A percentile compares a stretch with the other conserved stretches of the same genome.
These are phyloP conservation scores for Teunomyces stri DNA, from an alignment of 805 yeast genomes.

Conservation along the genomic window DNA sequence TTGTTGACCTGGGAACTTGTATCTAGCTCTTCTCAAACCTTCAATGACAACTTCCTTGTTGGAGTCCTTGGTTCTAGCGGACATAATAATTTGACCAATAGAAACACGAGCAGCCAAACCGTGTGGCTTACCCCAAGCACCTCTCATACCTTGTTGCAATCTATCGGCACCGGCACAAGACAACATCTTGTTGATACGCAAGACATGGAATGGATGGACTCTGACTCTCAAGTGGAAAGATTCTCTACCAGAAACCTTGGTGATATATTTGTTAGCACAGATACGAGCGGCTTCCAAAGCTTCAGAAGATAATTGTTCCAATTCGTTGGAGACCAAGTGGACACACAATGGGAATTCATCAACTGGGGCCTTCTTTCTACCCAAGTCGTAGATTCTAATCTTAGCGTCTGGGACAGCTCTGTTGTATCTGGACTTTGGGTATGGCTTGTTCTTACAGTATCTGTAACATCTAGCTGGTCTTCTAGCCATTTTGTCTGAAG, in stretches of 20 bases:
- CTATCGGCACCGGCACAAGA: constrained; percentile 99
- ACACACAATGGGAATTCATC: constrained; percentile 99
- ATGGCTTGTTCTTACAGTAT: constrained; percentile 99
- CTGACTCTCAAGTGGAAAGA: constrained; percentile 99
- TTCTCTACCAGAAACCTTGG: constrained; percentile 97
- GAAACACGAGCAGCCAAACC: constrained; percentile 99
- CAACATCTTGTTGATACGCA: constrained; percentile 99
- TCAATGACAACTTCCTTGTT: constrained; percentile 97
- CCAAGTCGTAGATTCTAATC: constrained; percentile 98
- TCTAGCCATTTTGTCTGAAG: constrained; percentile 87
- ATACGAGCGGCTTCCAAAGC: constrained; percentile 99
- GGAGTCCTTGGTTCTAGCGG: constrained; percentile 96
- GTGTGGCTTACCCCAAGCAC: constrained; percentile 99
- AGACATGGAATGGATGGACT: constrained; percentile 99
- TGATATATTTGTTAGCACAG: constrained; percentile 99
- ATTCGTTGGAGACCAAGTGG: constrained; percentile 98
- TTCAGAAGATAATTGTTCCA: constrained; percentile 98
- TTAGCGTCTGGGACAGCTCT: constrained; percentile 99
- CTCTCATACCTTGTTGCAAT: constrained; percentile 99
- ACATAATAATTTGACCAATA: constrained; percentile 97
- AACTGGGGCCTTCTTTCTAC: constrained; percentile 99
- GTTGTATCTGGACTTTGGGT: constrained; percentile 99
- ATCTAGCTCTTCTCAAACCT: constrained; percentile 99
- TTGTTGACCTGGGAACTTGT: constrained; percentile 99
- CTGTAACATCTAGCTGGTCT: constrained; percentile 99